A percentile compares a stretch with the other conserved stretches of the same genome.
phyloP scores from a whole-genome alignment of 2,329 filamentous ascomycete species.

The Phyllosticta citribraziliensis region DNA sequence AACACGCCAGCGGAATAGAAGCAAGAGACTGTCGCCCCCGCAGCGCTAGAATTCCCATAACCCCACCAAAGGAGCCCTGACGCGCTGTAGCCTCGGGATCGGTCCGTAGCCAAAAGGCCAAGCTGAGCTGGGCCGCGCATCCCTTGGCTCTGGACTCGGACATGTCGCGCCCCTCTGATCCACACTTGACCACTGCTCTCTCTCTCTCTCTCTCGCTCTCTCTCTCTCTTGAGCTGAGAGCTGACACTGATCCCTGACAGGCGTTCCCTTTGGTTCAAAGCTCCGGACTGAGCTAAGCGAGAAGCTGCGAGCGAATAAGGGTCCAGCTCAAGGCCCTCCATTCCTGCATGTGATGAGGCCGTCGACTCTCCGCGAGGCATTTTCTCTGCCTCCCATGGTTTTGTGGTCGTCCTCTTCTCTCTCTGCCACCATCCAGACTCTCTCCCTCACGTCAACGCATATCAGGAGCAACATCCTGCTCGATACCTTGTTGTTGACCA shows the following conservation, averaged over 20 bases:
- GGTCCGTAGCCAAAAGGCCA: background rate
- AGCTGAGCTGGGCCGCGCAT: background rate
- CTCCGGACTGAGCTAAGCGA: background rate
- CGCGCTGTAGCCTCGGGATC: background rate
- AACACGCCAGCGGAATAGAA: background rate
- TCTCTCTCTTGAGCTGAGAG: background rate
- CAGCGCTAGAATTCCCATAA: background rate
- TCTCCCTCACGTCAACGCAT: background rate
- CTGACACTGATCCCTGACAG: background rate
- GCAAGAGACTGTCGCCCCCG: background rate
- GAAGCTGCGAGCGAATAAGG: background rate
- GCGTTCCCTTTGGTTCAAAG: background rate
- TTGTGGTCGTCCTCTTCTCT: background rate
- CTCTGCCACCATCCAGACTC: background rate
- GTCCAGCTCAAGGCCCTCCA: background rate
- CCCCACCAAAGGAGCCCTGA: background rate
- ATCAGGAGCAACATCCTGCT: background rate
- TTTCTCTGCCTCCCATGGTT: no score
- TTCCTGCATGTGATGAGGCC: background rate
- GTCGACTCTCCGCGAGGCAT: background rate
- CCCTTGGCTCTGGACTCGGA: background rate
- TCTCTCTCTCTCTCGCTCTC: background rate
- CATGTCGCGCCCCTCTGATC: background rate
- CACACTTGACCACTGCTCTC: background rate
- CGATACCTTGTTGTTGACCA: no score